These are phyloP conservation scores for Agaricales sp. DNA, from an alignment of 1,284 basidiomycete genomes.

Conservation along the genomic window DNA sequence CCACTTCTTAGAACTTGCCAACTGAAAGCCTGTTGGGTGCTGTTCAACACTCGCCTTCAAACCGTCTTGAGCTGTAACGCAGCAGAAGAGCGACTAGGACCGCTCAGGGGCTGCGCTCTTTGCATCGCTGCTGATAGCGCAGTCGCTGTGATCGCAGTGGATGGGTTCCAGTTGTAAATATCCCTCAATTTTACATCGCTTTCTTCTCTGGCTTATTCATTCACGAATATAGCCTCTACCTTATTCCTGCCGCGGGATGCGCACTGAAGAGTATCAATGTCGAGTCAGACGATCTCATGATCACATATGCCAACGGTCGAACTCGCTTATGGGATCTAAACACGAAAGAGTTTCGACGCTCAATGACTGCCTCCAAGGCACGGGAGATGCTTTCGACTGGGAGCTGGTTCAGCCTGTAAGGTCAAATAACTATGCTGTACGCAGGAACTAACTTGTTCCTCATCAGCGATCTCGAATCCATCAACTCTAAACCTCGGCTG, in stretches of 20 bases:
- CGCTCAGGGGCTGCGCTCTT: conserved; percentile 60
- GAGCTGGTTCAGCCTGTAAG: conserved; percentile 65
- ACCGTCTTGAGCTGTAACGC: conserved; percentile 49
- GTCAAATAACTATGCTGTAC: conserved; percentile 1
- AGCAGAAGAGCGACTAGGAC: conserved; percentile 35
- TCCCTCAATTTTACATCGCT: conserved; percentile 9
- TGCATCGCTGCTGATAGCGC: conserved; percentile 77
- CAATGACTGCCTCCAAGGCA: conserved; percentile 69
- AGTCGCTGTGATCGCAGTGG: conserved; percentile 69
- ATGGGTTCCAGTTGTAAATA: conserved; percentile 71
- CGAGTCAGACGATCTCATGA: conserved; percentile 61
- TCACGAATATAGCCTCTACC: conserved; percentile 49
- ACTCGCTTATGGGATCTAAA: conserved; percentile 87
- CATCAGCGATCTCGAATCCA: background rate
- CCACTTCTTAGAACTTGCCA: conserved; percentile 38
- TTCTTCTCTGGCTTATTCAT: conserved; percentile 7
- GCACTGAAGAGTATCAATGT: conserved; percentile 59
- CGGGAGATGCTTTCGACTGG: conserved; percentile 63
- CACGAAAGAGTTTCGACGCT: conserved; percentile 78
- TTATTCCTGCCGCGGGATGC: conserved; percentile 69
- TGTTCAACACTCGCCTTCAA: conserved; percentile 57
- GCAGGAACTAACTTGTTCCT: background rate
- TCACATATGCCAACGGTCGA: conserved; percentile 70
- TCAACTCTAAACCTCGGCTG: background rate
- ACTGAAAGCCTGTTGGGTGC: conserved; percentile 55